Percentiles rank a stretch among this genome's conserved stretches.
Evolutionary conservation across 2,329 filamentous ascomycete species (phyloP).

Genomic region (Verticillium zaregamsianum): DNA sequence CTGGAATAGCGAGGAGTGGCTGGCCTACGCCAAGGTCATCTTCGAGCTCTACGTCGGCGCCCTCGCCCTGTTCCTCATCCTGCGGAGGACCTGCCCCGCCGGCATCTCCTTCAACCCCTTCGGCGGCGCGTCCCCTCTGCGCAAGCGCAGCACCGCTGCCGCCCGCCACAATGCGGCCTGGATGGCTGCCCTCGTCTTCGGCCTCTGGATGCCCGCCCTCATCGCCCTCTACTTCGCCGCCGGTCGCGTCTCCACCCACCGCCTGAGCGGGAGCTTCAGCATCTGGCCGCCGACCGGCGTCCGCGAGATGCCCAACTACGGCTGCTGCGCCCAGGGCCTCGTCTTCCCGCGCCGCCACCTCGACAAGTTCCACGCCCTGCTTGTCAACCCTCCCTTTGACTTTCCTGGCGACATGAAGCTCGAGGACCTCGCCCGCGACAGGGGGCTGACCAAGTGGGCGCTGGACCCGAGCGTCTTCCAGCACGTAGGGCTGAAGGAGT

Average conservation of each 20-base stretch:
- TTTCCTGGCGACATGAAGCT: slow-evolving; percentile 30
- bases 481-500: slow-evolving; percentile 28
- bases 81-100: neutral
- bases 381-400: slow-evolving; percentile 24
- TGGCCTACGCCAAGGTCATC: slow-evolving; percentile 21
- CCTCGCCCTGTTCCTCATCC: slow-evolving; percentile 13
- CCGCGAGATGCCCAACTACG: slow-evolving; percentile 30
- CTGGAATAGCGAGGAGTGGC: slow-evolving; percentile 32
- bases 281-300: slow-evolving; percentile 15
- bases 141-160: slow-evolving; percentile 6
- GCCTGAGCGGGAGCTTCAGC: slow-evolving; percentile 21
- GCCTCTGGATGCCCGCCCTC: slow-evolving; percentile 27
- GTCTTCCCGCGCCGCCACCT: slow-evolving; percentile 28
- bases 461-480: slow-evolving; percentile 32
- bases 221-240: slow-evolving; percentile 24
- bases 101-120: neutral
- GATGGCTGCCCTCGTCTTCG: slow-evolving; percentile 18
- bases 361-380: slow-evolving; percentile 18
- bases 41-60: slow-evolving; percentile 20
- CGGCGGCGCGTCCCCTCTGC: too few species aligned
- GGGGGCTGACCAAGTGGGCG: slow-evolving; percentile 27
- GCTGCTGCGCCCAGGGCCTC: slow-evolving; percentile 33
- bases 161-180: slow-evolving; percentile 12
- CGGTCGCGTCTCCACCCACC: slow-evolving; percentile 20
- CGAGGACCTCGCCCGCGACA: slow-evolving; percentile 26